These are phyloP conservation scores for Heliocybe sulcata DNA, from an alignment of 1,284 basidiomycete genomes.

Conservation along the genomic window DNA sequence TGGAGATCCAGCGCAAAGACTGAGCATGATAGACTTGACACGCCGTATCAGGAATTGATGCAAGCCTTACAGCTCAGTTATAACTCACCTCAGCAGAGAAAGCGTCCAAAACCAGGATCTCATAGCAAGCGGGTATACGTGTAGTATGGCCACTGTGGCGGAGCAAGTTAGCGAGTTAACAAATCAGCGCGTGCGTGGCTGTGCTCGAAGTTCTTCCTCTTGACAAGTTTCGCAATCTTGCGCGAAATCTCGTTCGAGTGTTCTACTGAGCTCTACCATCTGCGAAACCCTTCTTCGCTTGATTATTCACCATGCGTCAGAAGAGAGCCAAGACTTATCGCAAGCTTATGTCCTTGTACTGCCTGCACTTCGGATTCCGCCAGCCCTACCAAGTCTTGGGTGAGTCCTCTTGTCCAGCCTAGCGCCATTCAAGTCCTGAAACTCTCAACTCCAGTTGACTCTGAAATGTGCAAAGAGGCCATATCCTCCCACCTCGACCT, in stretches of 20 bases:
- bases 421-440: conserved; percentile 5
- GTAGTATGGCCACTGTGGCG: background rate
- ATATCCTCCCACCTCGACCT: conserved; percentile 69
- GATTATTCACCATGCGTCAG: conserved; percentile 62
- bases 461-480: conserved; percentile 75
- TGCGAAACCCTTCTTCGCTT: conserved; percentile 5
- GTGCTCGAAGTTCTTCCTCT: background rate
- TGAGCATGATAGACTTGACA: conserved; percentile 18
- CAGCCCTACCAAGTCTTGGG: conserved; percentile 88
- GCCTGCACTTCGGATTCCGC: conserved; percentile 80
- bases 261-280: too few relatives aligned
- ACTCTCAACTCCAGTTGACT: conserved; percentile 54
- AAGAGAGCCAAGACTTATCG: conserved; percentile 90
- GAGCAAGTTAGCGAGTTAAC: background rate
- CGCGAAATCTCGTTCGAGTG: conserved; percentile 2
- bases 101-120: background rate
- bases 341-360: conserved; percentile 87
- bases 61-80: background rate
- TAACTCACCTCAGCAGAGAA: background rate
- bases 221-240: too few relatives aligned
- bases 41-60: background rate
- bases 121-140: background rate
- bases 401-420: conserved; percentile 25
- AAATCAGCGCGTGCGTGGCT: background rate
- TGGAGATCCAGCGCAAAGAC: conserved; percentile 42